These are phyloP conservation scores for Dactylellina leptospora DNA, from an alignment of 2,329 filamentous ascomycete genomes.

Conservation along the genomic window DNA sequence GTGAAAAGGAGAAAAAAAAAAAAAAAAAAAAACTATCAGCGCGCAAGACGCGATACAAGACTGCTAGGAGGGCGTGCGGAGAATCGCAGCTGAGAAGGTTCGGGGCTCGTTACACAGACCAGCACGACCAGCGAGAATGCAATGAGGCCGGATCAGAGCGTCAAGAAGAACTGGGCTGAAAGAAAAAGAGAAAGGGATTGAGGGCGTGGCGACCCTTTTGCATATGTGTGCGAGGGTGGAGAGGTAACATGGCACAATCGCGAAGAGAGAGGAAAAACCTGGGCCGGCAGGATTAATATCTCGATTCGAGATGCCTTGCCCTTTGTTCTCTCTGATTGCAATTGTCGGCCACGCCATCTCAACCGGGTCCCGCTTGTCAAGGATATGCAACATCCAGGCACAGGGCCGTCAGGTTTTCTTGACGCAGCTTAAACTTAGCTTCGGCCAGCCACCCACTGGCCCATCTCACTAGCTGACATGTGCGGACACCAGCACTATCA, in stretches of 20 bases:
- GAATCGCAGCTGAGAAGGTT: slow-evolving; percentile 34
- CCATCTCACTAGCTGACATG: slow-evolving; percentile 6
- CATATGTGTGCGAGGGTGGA: neutral
- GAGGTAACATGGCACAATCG: neutral
- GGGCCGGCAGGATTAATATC: slow-evolving; percentile 33
- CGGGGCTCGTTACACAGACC: slow-evolving; percentile 31
- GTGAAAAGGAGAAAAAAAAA: too few relatives aligned
- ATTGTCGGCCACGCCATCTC: slow-evolving; percentile 33
- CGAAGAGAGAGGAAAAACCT: slow-evolving; percentile 3
- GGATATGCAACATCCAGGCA: slow-evolving; percentile 26
- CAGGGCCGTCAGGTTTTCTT: slow-evolving; percentile 17
- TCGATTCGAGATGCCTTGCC: slow-evolving; percentile 26
- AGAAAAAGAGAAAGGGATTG: neutral
- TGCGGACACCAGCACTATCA: slow-evolving; percentile 12
- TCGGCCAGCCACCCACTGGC: slow-evolving; percentile 23
- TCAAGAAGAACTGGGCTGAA: neutral
- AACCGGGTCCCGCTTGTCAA: slow-evolving; percentile 44
- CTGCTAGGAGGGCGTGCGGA: slow-evolving; percentile 13
- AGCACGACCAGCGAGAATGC: slow-evolving; percentile 26
- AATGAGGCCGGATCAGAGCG: neutral
- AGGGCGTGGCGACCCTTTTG: neutral
- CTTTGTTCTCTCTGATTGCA: slow-evolving; percentile 16
- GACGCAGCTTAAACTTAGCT: slow-evolving; percentile 16
- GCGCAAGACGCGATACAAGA: too few relatives aligned
- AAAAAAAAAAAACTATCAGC: neutral